A percentile compares a stretch with the other conserved stretches of the same genome.
Evolutionary conservation across 83 land plant species (phyloP).

Genomic region (Diphasiastrum complanatum): DNA sequence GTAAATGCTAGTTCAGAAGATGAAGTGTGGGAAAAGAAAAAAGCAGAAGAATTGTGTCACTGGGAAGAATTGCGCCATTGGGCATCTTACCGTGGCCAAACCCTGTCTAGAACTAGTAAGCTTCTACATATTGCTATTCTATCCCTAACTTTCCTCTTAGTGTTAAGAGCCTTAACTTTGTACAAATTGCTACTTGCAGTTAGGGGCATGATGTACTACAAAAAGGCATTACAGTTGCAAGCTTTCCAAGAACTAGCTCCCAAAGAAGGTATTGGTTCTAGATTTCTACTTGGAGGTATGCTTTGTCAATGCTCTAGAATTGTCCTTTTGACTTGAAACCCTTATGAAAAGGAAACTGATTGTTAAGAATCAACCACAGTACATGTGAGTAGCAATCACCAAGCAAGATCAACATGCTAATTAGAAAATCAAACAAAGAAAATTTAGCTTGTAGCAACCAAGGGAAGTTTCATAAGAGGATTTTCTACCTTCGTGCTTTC

Average conservation of each 20-base stretch:
- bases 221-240: constrained; percentile 61
- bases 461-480: no score
- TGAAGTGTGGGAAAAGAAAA: constrained; percentile 56
- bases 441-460: no score
- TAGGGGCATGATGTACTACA: constrained; percentile 71
- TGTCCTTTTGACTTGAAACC: background rate
- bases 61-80: constrained; percentile 61
- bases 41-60: no score
- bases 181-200: constrained; percentile 27
- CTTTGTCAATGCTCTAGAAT: background rate
- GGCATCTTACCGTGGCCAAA: constrained; percentile 90
- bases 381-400: no score
- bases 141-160: no score
- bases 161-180: background rate
- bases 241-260: constrained; percentile 64
- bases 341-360: no score
- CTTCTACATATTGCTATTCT: background rate
- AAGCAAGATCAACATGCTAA: no score
- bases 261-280: constrained; percentile 35
- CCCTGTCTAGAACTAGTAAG: constrained; percentile 53
- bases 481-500: no score
- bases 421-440: no score
- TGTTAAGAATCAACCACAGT: no score
- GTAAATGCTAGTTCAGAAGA: constrained; percentile 45
- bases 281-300: no score